phyloP scores from a whole-genome alignment of 2,329 filamentous ascomycete genomes.

The Thermomyces lanuginosus region DNA sequence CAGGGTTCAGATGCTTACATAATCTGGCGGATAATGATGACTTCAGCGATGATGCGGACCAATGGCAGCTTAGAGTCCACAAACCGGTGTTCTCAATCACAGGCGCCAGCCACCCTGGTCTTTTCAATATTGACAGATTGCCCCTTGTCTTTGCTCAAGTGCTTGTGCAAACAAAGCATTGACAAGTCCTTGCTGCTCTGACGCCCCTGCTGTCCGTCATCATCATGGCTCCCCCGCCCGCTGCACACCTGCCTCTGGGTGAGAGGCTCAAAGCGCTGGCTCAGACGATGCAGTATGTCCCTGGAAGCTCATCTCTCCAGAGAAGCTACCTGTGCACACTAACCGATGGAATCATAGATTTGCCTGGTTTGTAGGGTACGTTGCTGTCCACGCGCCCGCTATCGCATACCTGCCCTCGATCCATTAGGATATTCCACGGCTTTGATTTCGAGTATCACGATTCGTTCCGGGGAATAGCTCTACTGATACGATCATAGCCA shows the following conservation, averaged over 20 bases:
- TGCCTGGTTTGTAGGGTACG: conserved; percentile 69
- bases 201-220: conserved; percentile 1
- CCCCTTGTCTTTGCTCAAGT: no score
- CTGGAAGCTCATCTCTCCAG: conserved; percentile 22
- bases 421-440: no score
- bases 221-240: conserved; percentile 57
- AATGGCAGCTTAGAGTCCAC: no score
- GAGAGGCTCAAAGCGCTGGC: conserved; percentile 64
- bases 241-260: conserved; percentile 50
- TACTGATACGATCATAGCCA: conserved; percentile 44
- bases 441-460: conserved; percentile 1
- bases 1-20: no score
- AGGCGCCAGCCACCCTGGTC: neutral
- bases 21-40: no score
- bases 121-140: no score
- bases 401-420: conserved; percentile 6
- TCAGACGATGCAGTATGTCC: conserved; percentile 78
- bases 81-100: no score
- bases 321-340: conserved; percentile 9
- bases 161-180: no score
- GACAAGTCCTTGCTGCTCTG: conserved; percentile 2
- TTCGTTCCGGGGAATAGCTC: neutral
- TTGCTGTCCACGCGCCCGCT: conserved; percentile 7
- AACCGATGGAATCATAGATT: conserved; percentile 29
- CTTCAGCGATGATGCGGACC: no score